Base-by-base conservation (phyloP, 352 stramenopile genomes). In the Pythium graminicola region DNA sequence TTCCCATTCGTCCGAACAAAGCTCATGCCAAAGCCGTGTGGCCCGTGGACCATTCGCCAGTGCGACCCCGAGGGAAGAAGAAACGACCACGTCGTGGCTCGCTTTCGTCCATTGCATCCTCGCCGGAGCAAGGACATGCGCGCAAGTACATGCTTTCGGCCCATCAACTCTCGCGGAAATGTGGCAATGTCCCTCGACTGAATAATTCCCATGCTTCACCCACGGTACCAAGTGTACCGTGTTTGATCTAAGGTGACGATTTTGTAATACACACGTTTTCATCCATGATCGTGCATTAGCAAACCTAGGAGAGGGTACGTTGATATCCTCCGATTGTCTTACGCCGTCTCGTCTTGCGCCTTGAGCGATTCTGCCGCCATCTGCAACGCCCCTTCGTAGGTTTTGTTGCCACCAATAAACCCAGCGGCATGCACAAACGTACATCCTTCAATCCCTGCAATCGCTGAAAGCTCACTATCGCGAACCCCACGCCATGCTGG, bases 381-480 rank as follows among this genome's bases (percentile, higher is more conserved):
- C n/a, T n/a, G n/a, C n/a, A 99, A 66, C 4, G 91, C 97, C 22
- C 96, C 97, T 50, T 98, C 91, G 55, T 87, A 97, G 31, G 78
- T 98, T 45, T 88, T 85, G 76, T 99, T 98, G 54, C 96, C 97
- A 11, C 97, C 97, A 54, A 99, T 99, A 72, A 99, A 99, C 31
- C 97, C 97, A n/a, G 86, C 89, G 4, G 90, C 95, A 76, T 99
- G 97, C 56, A 98, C 89, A 68, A 99, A 99, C 3, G 88, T 97
- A 72, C 86, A 95, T 54, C 88, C 96, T 16, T 83, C 67, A 63
- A 99, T 98, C 20, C 95, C 95, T 2, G 82, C 64, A 10, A 93
- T 60, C 8, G 62, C 56, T 26, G 72, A 86, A 27, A 99, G 73
- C 50, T 98, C 91, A 19, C 89, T 81, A 72, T 99, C 89, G 26